A percentile compares a stretch with the other conserved stretches of the same genome.
phyloP scores from a whole-genome alignment of 2,329 filamentous ascomycete genomes.

The Shiraia bambusicola region DNA sequence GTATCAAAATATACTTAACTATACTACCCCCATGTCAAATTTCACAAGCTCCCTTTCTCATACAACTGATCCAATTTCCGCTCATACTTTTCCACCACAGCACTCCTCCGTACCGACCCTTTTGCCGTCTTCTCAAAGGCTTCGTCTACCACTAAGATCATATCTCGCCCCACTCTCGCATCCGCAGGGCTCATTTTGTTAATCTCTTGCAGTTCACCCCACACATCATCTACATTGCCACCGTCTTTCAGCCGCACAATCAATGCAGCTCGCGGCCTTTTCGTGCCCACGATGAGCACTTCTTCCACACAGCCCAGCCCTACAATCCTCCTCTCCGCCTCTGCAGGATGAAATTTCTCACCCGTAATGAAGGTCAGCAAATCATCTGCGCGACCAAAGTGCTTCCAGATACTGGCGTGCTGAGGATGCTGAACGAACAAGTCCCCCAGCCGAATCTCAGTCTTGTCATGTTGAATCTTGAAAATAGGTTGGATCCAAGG shows the following conservation, averaged over 20 bases:
- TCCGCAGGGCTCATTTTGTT: constrained; percentile 47
- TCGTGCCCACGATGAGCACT: constrained; percentile 36
- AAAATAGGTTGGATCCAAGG: constrained; percentile 20
- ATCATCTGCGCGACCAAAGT: constrained; percentile 25
- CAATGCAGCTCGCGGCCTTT: constrained; percentile 30
- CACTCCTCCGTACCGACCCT: constrained; percentile 47
- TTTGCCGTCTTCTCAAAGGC: constrained; percentile 52
- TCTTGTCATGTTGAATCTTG: constrained; percentile 12
- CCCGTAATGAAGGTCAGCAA: constrained; percentile 18
- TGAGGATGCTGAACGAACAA: constrained; percentile 16
- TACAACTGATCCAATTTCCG: constrained; percentile 12
- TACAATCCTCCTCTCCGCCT: constrained; percentile 23
- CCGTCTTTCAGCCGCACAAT: constrained; percentile 24
- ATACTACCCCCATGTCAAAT: not conserved
- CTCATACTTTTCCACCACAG: constrained; percentile 45
- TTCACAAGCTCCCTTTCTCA: not conserved
- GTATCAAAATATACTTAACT: not conserved
- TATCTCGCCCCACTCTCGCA: constrained; percentile 47
- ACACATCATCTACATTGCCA: constrained; percentile 47
- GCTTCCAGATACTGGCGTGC: constrained; percentile 13
- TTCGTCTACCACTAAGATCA: constrained; percentile 48
- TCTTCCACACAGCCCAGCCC: constrained; percentile 29
- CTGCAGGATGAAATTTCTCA: constrained; percentile 26
- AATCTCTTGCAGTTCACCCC: constrained; percentile 48
- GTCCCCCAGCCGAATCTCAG: constrained; percentile 20